These are phyloP conservation scores for Oryza officinalis DNA, from an alignment of 176 grass and related monocot species.

Conservation along the genomic window DNA sequence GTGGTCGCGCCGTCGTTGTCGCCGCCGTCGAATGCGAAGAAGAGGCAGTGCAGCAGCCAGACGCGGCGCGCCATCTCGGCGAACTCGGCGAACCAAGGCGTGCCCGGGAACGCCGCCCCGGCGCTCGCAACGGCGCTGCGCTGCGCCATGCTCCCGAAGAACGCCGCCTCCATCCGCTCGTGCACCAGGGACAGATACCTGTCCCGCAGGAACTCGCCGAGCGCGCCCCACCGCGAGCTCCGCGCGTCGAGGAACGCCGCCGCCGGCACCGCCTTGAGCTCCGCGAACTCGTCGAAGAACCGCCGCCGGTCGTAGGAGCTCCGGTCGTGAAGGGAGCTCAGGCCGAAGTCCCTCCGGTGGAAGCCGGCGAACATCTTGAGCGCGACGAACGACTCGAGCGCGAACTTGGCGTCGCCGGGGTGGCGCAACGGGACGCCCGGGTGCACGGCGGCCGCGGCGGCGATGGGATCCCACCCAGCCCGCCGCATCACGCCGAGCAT, in stretches of 20 bases:
- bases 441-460: constrained; percentile 55
- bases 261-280: constrained; percentile 31
- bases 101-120: constrained; percentile 20
- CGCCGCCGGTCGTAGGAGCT: constrained; percentile 35
- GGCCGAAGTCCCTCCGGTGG: constrained; percentile 47
- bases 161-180: constrained; percentile 63
- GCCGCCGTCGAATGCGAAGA: constrained; percentile 55
- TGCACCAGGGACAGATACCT: constrained; percentile 66
- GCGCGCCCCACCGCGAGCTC: constrained; percentile 1
- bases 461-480: constrained; percentile 64
- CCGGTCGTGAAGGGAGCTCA: constrained; percentile 36
- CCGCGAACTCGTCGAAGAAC: constrained; percentile 77
- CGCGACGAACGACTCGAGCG: constrained; percentile 70
- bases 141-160: constrained; percentile 45
- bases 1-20: constrained; percentile 34
- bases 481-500: constrained; percentile 59
- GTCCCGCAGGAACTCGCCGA: constrained; percentile 49
- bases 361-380: constrained; percentile 70
- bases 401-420: constrained; percentile 44
- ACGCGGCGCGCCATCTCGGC: constrained; percentile 74
- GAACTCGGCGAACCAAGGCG: constrained; percentile 53
- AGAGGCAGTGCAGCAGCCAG: constrained; percentile 83
- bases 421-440: constrained; percentile 30
- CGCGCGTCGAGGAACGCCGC: neutral
- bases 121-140: constrained; percentile 3